Conservation (phyloP, 2,329 filamentous ascomycete species). For the Lojkania enalia region DNA sequence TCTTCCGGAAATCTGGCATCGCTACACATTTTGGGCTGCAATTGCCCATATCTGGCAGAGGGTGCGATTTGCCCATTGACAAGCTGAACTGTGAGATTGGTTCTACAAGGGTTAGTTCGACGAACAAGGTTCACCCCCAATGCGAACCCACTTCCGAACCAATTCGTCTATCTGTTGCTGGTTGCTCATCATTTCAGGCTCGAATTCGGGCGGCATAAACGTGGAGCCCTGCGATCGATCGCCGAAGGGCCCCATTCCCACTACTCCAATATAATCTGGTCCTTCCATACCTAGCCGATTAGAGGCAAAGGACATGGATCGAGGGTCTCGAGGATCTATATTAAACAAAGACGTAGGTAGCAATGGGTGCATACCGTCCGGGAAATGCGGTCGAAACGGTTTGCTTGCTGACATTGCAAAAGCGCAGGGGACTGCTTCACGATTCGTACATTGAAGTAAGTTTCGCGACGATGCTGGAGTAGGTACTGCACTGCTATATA, state of each 20-base stretch:
- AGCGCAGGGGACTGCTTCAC: too few relatives aligned
- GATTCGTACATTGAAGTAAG: neutral
- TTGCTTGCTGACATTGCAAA: neutral
- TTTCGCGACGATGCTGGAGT: too few relatives aligned
- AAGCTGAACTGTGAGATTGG: slow-evolving; percentile 29
- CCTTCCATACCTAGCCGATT: slow-evolving; percentile 14
- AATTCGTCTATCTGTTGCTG: slow-evolving; percentile 22
- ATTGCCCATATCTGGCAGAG: slow-evolving; percentile 23
- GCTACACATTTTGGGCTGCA: slow-evolving; percentile 39
- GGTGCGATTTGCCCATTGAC: slow-evolving; percentile 32
- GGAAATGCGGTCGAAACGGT: slow-evolving; percentile 13
- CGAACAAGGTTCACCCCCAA: neutral
- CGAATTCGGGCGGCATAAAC: slow-evolving; percentile 16
- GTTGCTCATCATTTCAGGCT: slow-evolving; percentile 16
- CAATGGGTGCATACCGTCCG: slow-evolving; percentile 13
- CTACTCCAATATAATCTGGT: slow-evolving; percentile 18
- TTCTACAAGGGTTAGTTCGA: slow-evolving; percentile 14
- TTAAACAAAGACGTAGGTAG: slow-evolving; percentile 16
- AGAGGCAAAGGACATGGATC: slow-evolving; percentile 16
- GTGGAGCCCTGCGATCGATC: slow-evolving; percentile 4
- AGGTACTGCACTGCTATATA: neutral
- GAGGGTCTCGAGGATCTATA: slow-evolving; percentile 18
- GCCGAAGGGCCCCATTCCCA: slow-evolving; percentile 14
- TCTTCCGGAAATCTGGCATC: slow-evolving; percentile 36
- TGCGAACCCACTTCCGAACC: slow-evolving; percentile 19